Percentiles rank a stretch among this genome's conserved stretches.
These are phyloP conservation scores for Zhuliangozyma parablackwelliae DNA, from an alignment of 1,139 yeast genomes.

Conservation along the genomic window DNA sequence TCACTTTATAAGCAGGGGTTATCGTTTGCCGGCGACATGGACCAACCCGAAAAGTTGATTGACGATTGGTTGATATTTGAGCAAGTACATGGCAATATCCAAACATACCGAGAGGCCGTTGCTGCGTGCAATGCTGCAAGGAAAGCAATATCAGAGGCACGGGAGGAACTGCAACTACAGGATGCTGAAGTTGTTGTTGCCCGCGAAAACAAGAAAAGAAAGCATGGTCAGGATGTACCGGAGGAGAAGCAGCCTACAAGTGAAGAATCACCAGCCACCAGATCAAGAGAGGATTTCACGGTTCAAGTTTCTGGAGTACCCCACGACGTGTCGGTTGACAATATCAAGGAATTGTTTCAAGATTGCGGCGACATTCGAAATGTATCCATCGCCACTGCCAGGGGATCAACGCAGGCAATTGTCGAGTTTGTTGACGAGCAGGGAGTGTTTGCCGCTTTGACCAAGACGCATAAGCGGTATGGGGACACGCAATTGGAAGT, in stretches of 20 bases:
- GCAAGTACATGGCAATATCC: slow-evolving; percentile 28
- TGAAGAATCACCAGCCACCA: slow-evolving; percentile 4
- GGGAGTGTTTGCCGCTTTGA: slow-evolving; percentile 57
- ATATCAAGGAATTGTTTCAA: slow-evolving; percentile 41
- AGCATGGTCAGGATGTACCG: neutral
- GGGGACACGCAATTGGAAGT: slow-evolving; percentile 44
- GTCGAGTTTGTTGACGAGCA: slow-evolving; percentile 52
- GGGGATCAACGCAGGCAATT: slow-evolving; percentile 28
- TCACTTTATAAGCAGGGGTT: slow-evolving; percentile 5
- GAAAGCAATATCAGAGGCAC: neutral
- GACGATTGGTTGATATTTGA: slow-evolving; percentile 45
- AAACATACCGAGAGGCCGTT: slow-evolving; percentile 18
- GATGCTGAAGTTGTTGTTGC: neutral
- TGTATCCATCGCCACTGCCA: slow-evolving; percentile 25
- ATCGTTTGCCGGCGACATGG: slow-evolving; percentile 23
- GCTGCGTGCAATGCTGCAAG: slow-evolving; percentile 8
- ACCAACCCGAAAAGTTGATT: slow-evolving; percentile 48
- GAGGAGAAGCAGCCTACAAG: slow-evolving; percentile 1
- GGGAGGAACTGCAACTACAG: neutral
- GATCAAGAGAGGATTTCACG: slow-evolving; percentile 58
- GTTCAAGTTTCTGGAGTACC: slow-evolving; percentile 46
- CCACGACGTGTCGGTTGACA: slow-evolving; percentile 20
- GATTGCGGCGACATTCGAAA: slow-evolving; percentile 54
- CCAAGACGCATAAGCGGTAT: slow-evolving; percentile 50
- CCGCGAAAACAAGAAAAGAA: neutral